Evolutionary conservation across 495 filamentous ascomycete species (phyloP), one percentile per base, ranked within the genome.

Genomic region (Pyrenula aspistea): DNA sequence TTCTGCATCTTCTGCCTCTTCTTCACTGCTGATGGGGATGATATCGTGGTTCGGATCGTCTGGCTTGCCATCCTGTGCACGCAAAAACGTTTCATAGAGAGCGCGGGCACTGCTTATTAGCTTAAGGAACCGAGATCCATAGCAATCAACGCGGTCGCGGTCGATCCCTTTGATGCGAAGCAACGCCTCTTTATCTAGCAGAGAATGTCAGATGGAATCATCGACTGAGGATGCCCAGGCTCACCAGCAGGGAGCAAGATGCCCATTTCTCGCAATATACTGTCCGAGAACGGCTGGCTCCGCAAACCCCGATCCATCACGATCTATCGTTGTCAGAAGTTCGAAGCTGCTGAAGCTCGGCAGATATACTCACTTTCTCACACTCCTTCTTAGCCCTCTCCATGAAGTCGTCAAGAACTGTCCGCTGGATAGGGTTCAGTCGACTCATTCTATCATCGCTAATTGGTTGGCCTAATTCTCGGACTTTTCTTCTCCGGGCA

Each of bases 241-340:
- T 72, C 75, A 68, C 79, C 72, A 62, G 79, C 84, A 59, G 92
- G 85, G 51, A 87, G 90, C 24, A 72, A 62, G 48, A 95, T 86
- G 2, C 82, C 89, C 85, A 98, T 95, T 62, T 89, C 84, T 23
- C 90, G 84, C 54, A 94, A 72, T 1, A 88, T 74, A 24, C 76
- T 77, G 62, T 96, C 89, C 0, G 84, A 84, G 66, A 97, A 97
- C 1, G 87, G 85, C 53, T 78, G 71, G 19, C 71, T 75, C 11
- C 84, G 81, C 20, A 88, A 71, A 11, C 71, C 65, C 48, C 83
- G 84, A 10, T 75, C 69, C 51, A 84, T 76, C 55, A 89, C 77
- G 23, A 96, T 71, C 55, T 81, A 53, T 24, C 36, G 4, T n/a
- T 20, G 55, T 62, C 52, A 69, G 69, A 15, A 21, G 15, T n/a